These are phyloP conservation scores for Penicillium mononematosum DNA, from an alignment of 495 filamentous ascomycete genomes.

Conservation along the genomic window DNA sequence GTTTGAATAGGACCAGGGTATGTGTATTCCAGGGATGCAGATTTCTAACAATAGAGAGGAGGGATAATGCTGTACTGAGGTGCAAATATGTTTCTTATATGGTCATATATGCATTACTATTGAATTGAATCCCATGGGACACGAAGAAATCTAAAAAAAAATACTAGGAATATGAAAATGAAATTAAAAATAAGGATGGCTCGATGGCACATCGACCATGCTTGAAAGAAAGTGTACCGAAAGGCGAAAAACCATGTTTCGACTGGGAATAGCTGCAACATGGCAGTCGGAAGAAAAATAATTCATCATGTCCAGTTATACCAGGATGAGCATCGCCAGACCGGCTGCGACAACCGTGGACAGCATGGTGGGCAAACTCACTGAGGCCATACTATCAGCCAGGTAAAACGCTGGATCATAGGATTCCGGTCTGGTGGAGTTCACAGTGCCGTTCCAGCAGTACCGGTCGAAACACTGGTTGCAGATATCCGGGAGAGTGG, in stretches of 20 bases:
- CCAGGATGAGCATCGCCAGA: constrained; percentile 28
- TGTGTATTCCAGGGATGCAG: background rate
- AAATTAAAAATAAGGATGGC: background rate
- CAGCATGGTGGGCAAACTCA: constrained; percentile 20
- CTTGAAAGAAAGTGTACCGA: background rate
- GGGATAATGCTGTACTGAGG: background rate
- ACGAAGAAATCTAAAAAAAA: background rate
- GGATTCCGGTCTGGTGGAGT: constrained; percentile 27
- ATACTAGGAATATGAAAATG: background rate
- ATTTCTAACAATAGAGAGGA: background rate
- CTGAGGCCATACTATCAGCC: constrained; percentile 17
- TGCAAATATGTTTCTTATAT: background rate
- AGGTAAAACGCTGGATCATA: constrained; percentile 34
- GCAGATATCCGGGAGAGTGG: constrained; percentile 64
- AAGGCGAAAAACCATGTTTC: background rate
- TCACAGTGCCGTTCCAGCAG: constrained; percentile 63
- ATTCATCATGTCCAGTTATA: constrained; percentile 11
- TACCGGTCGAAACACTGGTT: constrained; percentile 71
- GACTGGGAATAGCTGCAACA: background rate
- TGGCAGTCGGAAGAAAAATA: background rate
- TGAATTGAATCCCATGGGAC: background rate
- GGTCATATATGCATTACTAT: background rate
- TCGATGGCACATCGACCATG: background rate
- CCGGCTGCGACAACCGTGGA: constrained; percentile 23
- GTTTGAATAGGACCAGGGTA: background rate